phyloP scores from a whole-genome alignment of 129 eudicot species.

The Flaveria brownii region DNA sequence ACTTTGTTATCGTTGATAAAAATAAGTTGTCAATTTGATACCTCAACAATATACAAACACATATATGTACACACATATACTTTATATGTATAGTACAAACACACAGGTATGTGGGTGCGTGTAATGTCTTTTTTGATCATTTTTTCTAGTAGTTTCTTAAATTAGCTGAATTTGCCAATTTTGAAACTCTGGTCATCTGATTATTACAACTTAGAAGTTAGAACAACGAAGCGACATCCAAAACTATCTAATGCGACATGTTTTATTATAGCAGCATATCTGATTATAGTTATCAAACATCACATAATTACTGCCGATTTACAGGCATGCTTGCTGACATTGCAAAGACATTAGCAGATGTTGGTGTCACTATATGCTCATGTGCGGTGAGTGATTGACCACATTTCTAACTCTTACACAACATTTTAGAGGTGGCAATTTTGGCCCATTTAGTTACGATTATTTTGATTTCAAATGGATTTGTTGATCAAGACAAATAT shows the following conservation, averaged over 20 bases:
- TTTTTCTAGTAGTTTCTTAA: background rate
- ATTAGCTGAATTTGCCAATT: background rate
- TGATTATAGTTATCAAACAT: background rate
- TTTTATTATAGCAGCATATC: background rate
- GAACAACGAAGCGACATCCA: background rate
- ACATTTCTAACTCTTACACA: slow-evolving; percentile 1
- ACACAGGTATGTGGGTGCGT: background rate
- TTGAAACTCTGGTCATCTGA: background rate
- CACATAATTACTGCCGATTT: background rate
- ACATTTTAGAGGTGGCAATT: background rate
- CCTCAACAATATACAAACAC: background rate
- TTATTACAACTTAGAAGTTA: background rate
- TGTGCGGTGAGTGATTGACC: slow-evolving; percentile 70
- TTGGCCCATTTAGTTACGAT: background rate
- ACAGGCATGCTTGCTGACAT: slow-evolving; percentile 88
- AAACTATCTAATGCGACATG: background rate
- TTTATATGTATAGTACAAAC: too few relatives aligned
- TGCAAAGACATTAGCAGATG: slow-evolving; percentile 62
- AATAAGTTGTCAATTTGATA: background rate
- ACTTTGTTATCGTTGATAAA: background rate
- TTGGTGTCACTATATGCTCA: slow-evolving; percentile 72
- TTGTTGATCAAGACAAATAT: background rate
- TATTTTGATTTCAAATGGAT: background rate
- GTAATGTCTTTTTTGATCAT: background rate
- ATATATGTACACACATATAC: background rate